These are phyloP conservation scores for Lasiodiplodia sp. DNA, from an alignment of 2,329 filamentous ascomycete species.

Conservation along the genomic window DNA sequence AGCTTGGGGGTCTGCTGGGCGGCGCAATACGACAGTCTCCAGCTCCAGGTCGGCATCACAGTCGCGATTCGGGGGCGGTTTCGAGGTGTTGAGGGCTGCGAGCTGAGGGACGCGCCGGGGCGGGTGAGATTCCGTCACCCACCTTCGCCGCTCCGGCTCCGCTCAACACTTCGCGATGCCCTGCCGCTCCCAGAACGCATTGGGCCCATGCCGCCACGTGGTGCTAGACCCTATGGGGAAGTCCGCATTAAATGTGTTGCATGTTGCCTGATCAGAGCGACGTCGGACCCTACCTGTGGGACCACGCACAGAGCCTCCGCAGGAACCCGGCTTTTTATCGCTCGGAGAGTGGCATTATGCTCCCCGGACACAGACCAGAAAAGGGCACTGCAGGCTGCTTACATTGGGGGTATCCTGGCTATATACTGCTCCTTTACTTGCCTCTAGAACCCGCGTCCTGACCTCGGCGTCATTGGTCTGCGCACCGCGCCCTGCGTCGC, in stretches of 20 bases:
- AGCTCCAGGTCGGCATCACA: conserved; percentile 31
- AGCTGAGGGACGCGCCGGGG: conserved; percentile 13
- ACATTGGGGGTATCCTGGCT: conserved; percentile 15
- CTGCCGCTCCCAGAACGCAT: not conserved
- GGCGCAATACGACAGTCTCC: conserved; percentile 29
- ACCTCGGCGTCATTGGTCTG: conserved; percentile 18
- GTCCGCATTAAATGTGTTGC: conserved; percentile 2
- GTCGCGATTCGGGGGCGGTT: conserved; percentile 10
- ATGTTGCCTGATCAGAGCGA: conserved; percentile 21
- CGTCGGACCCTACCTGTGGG: not conserved
- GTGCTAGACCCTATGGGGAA: conserved; percentile 4
- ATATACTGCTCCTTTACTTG: not conserved
- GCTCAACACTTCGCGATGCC: conserved; percentile 28
- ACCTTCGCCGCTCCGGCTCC: conserved; percentile 16
- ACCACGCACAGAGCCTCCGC: conserved; percentile 1
- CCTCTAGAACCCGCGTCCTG: conserved; percentile 24
- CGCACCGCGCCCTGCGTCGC: conserved; percentile 25
- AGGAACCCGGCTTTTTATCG: not conserved
- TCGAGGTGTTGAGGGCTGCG: conserved; percentile 19
- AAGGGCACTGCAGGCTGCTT: not conserved
- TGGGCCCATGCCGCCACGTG: conserved; percentile 23
- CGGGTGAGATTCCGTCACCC: conserved; percentile 24
- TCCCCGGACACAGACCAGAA: not conserved
- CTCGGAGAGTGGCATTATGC: not conserved
- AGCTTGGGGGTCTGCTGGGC: conserved; percentile 20